Base-by-base conservation (phyloP, 352 stramenopile genomes). In the Phytophthora crassamura region DNA sequence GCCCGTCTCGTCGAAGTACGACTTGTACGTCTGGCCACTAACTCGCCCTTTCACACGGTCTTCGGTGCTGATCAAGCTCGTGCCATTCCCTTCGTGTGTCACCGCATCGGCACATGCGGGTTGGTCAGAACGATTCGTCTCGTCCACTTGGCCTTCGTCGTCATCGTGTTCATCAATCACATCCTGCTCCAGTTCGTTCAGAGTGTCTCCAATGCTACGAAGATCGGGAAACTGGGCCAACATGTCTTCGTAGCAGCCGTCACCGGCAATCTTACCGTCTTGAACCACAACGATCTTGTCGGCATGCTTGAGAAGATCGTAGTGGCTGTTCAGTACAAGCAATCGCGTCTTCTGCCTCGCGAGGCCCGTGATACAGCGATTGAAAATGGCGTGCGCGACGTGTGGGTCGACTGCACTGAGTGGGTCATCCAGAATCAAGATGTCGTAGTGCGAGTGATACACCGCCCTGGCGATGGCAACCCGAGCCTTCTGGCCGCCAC, bases 401-500 rank as follows among this genome's bases (percentile, higher is more conserved):
- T 77, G 67, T 3, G 59, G 68, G 18, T 84, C 75, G 15, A 84
- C 58, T 0, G 75, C 75, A 43, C 67, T 78, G 6, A 82, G 41
- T 14, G 72, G 69, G 35, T 84, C 73, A 15, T 84, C 75, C 35
- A 82, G 43, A 39, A 84, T 60, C 67, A 94, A 92, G 15, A 82
- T 63, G 25, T 74, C 73, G 32, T 65, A 80, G 47, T 89, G 65
- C 3, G 55, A 63, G 96, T 41, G 73, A 72, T 98, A 98, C 32
- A 98, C 78, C 9, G 85, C 89, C 14, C 95, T 65, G n/a, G 95
- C 94, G 7, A 98, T 76, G 2, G 76, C 77, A 12, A 98, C 80
- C 16, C 92, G 77, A 8, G 75, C 75, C 69, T 98, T 98, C 69
- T 99, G 94, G 1, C 96, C 96, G 14, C 96, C 95, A 12, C 74